A percentile compares a stretch with the other conserved stretches of the same genome.
Evolutionary conservation across 148 eudicot species (phyloP).

Genomic region (Chenopodium berlandieri): DNA sequence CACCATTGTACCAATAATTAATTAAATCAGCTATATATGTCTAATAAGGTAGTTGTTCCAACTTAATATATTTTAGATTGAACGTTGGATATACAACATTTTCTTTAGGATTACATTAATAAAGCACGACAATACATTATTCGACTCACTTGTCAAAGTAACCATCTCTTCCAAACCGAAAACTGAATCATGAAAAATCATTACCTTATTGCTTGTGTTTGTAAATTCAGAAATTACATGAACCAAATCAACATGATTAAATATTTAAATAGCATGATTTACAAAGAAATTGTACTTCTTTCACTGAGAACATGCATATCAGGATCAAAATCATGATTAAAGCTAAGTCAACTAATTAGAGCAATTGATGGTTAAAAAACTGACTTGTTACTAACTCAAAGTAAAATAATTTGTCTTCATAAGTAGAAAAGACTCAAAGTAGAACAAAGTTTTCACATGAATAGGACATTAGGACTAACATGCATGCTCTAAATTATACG

Average conservation of each 20-base stretch:
- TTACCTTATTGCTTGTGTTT: neutral
- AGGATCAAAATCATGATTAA: too few relatives aligned
- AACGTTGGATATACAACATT: too few relatives aligned
- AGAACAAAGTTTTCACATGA: neutral
- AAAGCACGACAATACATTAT: neutral
- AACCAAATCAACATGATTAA: neutral
- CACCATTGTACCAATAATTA: too few relatives aligned
- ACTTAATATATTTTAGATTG: too few relatives aligned
- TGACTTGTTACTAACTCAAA: neutral
- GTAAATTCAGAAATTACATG: neutral
- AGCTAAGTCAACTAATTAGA: neutral
- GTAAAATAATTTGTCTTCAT: neutral
- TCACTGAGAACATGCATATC: neutral
- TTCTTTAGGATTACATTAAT: too few relatives aligned
- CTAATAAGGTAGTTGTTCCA: too few relatives aligned
- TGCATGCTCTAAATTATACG: too few relatives aligned
- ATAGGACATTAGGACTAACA: too few relatives aligned
- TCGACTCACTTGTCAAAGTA: neutral
- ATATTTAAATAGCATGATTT: neutral
- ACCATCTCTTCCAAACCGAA: neutral
- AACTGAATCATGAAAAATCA: neutral
- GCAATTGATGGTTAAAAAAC: neutral
- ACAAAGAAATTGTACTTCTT: too few relatives aligned
- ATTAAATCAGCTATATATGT: too few relatives aligned
- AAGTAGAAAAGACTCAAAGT: neutral